A percentile compares a stretch with the other conserved stretches of the same genome.
phyloP scores from a whole-genome alignment of 306 rosid genomes.

The Betula pendula region DNA sequence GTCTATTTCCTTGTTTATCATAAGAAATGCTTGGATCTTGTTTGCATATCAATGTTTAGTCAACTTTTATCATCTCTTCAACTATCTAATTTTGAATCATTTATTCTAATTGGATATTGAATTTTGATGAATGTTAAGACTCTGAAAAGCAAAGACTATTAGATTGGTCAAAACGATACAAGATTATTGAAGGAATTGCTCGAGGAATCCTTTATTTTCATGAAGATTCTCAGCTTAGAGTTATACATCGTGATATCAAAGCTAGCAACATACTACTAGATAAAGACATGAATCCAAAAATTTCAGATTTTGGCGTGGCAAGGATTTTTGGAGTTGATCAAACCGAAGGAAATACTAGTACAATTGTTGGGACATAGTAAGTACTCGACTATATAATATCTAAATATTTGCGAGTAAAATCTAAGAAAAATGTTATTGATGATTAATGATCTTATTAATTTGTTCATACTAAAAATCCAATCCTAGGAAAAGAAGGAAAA shows the following conservation, averaged over 20 bases:
- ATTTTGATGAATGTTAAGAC: neutral
- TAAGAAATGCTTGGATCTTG: neutral
- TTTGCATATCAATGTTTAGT: no score
- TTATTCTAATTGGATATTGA: neutral
- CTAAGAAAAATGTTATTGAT: no score
- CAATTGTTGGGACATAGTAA: slow-evolving; percentile 12
- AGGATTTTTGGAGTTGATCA: neutral
- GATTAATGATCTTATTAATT: no score
- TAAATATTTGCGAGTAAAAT: no score
- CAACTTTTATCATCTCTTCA: no score
- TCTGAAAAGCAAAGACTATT: neutral
- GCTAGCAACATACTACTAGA: slow-evolving; percentile 6
- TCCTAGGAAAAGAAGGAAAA: no score
- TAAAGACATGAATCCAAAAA: slow-evolving; percentile 10
- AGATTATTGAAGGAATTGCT: slow-evolving; percentile 7
- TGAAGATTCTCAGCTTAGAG: neutral
- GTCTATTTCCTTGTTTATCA: neutral
- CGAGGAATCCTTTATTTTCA: slow-evolving; percentile 10
- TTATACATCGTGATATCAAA: slow-evolving; percentile 9
- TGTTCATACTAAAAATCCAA: no score
- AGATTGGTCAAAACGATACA: neutral
- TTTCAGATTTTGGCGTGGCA: slow-evolving; percentile 17
- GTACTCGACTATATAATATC: neutral
- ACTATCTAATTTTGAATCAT: no score
- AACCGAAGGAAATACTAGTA: neutral